Evolutionary conservation across 2,329 filamentous ascomycete species (phyloP).

Genomic region (Colletotrichum tamarilloi): DNA sequence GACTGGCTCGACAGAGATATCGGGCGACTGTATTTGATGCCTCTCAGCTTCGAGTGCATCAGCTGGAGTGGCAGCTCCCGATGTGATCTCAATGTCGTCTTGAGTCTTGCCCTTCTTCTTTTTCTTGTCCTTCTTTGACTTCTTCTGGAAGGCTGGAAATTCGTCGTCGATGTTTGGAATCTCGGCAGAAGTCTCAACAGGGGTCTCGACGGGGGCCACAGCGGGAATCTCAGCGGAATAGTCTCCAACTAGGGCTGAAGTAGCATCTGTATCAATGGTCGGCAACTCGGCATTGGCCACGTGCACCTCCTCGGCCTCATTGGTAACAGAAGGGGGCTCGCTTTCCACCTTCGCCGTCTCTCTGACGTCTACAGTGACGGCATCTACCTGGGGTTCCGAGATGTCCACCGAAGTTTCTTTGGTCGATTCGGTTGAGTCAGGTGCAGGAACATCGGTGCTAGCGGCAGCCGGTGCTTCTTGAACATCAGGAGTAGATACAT

Average conservation of each 20-base stretch:
- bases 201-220: background rate
- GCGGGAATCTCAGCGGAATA: background rate
- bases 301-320: background rate
- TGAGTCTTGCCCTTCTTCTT: constrained; percentile 21
- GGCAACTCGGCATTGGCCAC: background rate
- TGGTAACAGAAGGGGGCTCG: background rate
- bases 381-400: background rate
- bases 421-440: background rate
- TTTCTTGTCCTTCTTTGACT: constrained; percentile 38
- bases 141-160: constrained; percentile 20
- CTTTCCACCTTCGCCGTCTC: background rate
- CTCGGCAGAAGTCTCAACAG: background rate
- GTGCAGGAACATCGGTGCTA: background rate
- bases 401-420: background rate
- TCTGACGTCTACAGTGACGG: background rate
- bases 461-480: background rate
- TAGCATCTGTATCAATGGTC: background rate
- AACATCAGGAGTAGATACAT: background rate
- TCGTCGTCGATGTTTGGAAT: constrained; percentile 37
- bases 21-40: background rate
- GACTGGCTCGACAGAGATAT: background rate
- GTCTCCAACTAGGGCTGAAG: background rate
- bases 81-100: constrained; percentile 4
- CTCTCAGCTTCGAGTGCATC: background rate
- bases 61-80: constrained; percentile 10